Evolutionary conservation across 1,139 yeast species (phyloP).

Genomic region (Taphrina betulina): DNA sequence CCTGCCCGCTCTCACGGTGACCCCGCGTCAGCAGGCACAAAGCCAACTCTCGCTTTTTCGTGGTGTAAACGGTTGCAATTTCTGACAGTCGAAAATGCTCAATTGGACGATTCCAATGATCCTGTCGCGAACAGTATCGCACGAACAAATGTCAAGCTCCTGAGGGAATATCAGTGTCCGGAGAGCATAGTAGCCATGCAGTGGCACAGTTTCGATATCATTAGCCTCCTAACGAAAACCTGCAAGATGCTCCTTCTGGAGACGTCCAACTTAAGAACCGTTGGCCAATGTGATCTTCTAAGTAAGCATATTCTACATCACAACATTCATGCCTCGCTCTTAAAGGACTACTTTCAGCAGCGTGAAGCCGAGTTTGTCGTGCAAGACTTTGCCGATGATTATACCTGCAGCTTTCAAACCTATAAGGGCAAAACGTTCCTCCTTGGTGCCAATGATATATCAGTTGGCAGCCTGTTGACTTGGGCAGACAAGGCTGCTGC

Average conservation of each 20-base stretch:
- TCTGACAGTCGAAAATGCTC: conserved; percentile 53
- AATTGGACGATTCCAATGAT: not conserved
- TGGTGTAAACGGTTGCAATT: conserved; percentile 63
- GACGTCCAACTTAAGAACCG: conserved; percentile 46
- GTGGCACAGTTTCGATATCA: conserved; percentile 58
- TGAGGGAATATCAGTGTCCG: conserved; percentile 36
- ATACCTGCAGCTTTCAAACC: conserved; percentile 46
- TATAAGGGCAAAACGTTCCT: conserved; percentile 53
- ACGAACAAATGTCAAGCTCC: conserved; percentile 39
- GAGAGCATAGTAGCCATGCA: conserved; percentile 56
- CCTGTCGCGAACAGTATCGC: not conserved
- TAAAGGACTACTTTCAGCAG: conserved; percentile 40
- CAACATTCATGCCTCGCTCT: conserved; percentile 44
- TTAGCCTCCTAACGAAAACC: conserved; percentile 55
- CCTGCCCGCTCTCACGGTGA: not conserved
- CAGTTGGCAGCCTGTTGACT: conserved; percentile 59
- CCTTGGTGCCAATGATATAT: conserved; percentile 53
- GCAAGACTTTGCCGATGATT: conserved; percentile 43
- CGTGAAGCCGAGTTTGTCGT: conserved; percentile 34
- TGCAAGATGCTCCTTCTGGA: conserved; percentile 51
- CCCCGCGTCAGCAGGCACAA: conserved; percentile 19
- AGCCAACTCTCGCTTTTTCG: conserved; percentile 62
- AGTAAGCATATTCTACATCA: conserved; percentile 50
- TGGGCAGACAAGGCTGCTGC: conserved; percentile 71
- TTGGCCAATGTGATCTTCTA: conserved; percentile 50